Conservation (phyloP, 2,329 filamentous ascomycete species). For the Tolypocladium inflatum region DNA sequence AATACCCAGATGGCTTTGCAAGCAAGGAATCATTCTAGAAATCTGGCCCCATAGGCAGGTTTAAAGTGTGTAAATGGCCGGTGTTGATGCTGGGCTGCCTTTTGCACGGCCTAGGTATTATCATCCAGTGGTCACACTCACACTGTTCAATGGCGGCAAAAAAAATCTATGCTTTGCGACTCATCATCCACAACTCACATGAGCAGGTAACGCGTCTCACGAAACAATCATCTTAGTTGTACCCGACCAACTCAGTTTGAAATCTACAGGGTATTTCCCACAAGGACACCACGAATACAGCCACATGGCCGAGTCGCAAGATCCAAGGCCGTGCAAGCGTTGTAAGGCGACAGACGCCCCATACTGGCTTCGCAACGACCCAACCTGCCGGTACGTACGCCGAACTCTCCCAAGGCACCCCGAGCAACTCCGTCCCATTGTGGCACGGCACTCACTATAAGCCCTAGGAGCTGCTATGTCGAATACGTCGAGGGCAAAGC, state of each 20-base stretch:
- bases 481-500: slow-evolving; percentile 71
- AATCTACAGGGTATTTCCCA: not conserved
- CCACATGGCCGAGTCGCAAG: not conserved
- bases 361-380: slow-evolving; percentile 18
- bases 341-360: slow-evolving; percentile 21
- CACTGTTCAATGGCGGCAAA: not conserved
- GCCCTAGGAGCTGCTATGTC: slow-evolving; percentile 55
- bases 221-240: not conserved
- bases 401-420: not conserved
- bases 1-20: not conserved
- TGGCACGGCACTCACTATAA: not conserved
- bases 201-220: not conserved
- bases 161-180: not conserved
- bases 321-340: slow-evolving; percentile 16
- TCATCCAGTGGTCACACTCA: not conserved
- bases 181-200: not conserved
- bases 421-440: not conserved
- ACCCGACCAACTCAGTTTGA: not conserved
- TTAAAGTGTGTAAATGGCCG: not conserved
- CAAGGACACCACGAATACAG: not conserved
- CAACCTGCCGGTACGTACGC: slow-evolving; percentile 20
- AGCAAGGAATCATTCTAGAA: not conserved
- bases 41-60: not conserved
- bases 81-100: not conserved
- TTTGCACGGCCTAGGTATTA: not conserved